These are phyloP conservation scores for Datura wrightii DNA, from an alignment of 257 asterid species.

Conservation along the genomic window DNA sequence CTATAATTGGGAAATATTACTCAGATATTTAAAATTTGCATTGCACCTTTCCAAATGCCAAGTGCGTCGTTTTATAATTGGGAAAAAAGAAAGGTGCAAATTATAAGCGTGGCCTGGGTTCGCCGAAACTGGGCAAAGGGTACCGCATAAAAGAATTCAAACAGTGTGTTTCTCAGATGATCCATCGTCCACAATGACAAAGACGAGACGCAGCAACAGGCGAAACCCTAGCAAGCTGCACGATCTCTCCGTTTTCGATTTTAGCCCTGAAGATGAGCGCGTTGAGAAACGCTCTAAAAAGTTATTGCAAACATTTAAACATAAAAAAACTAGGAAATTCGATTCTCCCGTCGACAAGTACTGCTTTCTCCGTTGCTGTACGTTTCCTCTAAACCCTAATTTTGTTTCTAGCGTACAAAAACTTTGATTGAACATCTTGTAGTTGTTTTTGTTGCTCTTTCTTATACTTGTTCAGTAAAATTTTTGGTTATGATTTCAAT, in stretches of 20 bases:
- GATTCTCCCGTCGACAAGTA: conserved; percentile 53
- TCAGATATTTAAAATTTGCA: neutral
- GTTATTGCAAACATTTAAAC: conserved; percentile 41
- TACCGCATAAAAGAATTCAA: too few species aligned
- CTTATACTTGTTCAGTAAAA: neutral
- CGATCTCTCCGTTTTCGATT: conserved; percentile 57
- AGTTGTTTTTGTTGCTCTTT: neutral
- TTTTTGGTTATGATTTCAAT: neutral
- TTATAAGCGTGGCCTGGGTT: too few species aligned
- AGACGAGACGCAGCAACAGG: conserved; percentile 34
- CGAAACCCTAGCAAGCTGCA: conserved; percentile 31
- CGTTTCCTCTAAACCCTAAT: conserved; percentile 40
- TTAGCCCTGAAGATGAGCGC: conserved; percentile 50
- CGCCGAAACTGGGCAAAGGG: too few species aligned
- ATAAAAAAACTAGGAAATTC: conserved; percentile 38
- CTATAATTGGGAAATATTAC: too few species aligned
- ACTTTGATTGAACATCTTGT: neutral
- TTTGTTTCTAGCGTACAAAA: neutral
- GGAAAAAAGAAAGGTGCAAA: neutral
- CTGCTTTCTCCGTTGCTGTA: conserved; percentile 58
- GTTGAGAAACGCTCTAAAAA: conserved; percentile 50
- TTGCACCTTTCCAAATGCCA: neutral
- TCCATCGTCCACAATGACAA: conserved; percentile 34
- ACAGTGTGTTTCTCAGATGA: neutral
- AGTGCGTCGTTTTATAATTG: neutral